Conservation (phyloP, 768 basidiomycete genomes). For the Austroboletus eburneus region DNA sequence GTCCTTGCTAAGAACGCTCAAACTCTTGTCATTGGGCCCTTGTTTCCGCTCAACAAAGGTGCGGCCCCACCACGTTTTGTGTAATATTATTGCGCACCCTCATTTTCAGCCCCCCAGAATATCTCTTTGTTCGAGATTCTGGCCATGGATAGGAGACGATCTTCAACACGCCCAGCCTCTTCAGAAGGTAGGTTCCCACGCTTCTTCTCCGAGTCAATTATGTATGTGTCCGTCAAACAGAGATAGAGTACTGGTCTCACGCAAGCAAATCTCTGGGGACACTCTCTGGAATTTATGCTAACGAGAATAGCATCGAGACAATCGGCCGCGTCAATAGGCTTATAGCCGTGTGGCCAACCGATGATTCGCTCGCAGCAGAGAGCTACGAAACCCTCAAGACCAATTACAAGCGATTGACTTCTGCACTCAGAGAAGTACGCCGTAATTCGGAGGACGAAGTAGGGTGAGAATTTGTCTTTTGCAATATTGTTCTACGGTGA, state of each 20-base stretch:
- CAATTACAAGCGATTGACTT: constrained; percentile 56
- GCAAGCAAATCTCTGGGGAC: constrained; percentile 55
- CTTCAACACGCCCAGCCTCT: constrained; percentile 59
- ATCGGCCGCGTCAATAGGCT: constrained; percentile 71
- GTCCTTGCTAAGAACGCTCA: constrained; percentile 9
- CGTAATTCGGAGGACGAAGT: constrained; percentile 55
- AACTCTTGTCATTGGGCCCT: background rate
- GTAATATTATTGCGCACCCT: constrained; percentile 4
- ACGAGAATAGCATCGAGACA: constrained; percentile 48
- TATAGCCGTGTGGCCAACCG: constrained; percentile 66
- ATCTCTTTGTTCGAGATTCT: background rate
- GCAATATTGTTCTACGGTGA: constrained; percentile 3
- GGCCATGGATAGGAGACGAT: constrained; percentile 67
- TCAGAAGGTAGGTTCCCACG: constrained; percentile 61
- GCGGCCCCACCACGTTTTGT: constrained; percentile 1
- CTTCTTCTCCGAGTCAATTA: constrained; percentile 9
- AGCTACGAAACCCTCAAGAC: constrained; percentile 61
- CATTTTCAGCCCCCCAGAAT: background rate
- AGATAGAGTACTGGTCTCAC: constrained; percentile 74
- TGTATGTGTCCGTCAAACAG: constrained; percentile 35
- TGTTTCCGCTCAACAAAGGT: constrained; percentile 6
- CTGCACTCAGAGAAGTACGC: constrained; percentile 62
- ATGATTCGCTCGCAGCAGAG: constrained; percentile 65
- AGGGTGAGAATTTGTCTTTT: constrained; percentile 42
- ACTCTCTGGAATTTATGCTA: constrained; percentile 52